Evolutionary conservation across 2,329 filamentous ascomycete species (phyloP).

Genomic region (Colletotrichum paranaense): DNA sequence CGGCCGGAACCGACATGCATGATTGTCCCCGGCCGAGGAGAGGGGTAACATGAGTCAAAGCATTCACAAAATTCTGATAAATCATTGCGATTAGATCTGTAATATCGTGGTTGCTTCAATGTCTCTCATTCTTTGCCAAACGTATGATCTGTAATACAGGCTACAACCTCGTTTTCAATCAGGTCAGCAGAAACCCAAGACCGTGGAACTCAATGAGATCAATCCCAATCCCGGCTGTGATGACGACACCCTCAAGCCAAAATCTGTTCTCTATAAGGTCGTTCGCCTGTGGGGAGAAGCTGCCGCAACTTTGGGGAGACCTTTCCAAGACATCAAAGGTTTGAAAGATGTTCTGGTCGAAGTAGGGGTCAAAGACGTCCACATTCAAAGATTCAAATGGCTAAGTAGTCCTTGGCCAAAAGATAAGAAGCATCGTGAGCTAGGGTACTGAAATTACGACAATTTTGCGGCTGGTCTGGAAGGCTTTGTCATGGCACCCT

Average conservation of each 20-base stretch:
- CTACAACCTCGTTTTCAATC: no score
- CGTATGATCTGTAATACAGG: no score
- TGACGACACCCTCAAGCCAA: slow-evolving; percentile 49
- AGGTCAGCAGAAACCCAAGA: no score
- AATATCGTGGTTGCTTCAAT: not conserved
- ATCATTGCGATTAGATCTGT: no score
- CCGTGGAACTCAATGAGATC: slow-evolving; percentile 54
- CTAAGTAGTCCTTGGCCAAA: slow-evolving; percentile 50
- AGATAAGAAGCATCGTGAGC: slow-evolving; percentile 45
- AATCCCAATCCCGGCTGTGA: slow-evolving; percentile 50
- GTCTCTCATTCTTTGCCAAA: no score
- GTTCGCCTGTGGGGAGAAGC: not conserved
- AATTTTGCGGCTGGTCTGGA: slow-evolving; percentile 45
- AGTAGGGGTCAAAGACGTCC: slow-evolving; percentile 47
- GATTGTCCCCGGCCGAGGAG: not conserved
- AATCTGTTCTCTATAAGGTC: slow-evolving; percentile 42
- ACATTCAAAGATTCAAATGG: slow-evolving; percentile 36
- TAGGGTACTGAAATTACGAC: slow-evolving; percentile 46
- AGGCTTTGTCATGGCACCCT: slow-evolving; percentile 42
- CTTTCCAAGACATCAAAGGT: not conserved
- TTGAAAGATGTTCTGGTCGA: slow-evolving; percentile 33
- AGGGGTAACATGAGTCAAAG: not conserved
- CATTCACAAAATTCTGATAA: no score
- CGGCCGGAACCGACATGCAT: not conserved
- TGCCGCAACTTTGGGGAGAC: not conserved